A percentile compares a stretch with the other conserved stretches of the same genome.
These are phyloP conservation scores for Ciborinia camelliae DNA, from an alignment of 2,329 filamentous ascomycete species.

Conservation along the genomic window DNA sequence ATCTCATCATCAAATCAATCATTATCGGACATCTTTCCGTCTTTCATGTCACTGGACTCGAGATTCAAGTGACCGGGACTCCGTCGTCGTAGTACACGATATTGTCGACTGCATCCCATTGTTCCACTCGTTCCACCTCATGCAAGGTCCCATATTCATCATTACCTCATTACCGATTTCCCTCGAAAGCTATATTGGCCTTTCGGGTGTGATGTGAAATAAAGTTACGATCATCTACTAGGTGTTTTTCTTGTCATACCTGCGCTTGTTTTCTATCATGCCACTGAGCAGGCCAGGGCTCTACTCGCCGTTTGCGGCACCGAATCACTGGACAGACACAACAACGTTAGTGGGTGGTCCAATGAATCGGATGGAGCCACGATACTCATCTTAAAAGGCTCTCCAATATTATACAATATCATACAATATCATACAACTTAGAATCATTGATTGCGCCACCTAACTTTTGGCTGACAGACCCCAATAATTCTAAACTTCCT, in stretches of 20 bases:
- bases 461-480: not conserved
- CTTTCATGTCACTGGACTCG: not conserved
- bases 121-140: constrained; percentile 6
- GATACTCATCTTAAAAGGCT: constrained; percentile 6
- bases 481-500: not conserved
- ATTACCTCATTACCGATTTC: constrained; percentile 11
- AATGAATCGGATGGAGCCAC: constrained; percentile 13
- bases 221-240: constrained; percentile 12
- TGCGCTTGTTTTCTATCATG: constrained; percentile 1
- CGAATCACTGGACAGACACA: constrained; percentile 2
- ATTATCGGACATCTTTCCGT: not conserved
- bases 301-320: constrained; percentile 1
- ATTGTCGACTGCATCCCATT: constrained; percentile 3
- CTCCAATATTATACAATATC: not conserved
- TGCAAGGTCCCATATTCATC: constrained; percentile 14
- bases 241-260: not conserved
- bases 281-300: constrained; percentile 5
- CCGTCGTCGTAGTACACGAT: constrained; percentile 14
- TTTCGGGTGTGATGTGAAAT: constrained; percentile 16
- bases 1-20: constrained; percentile 4
- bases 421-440: not conserved
- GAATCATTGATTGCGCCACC: not conserved
- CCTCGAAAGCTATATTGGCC: constrained; percentile 13
- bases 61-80: not conserved
- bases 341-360: constrained; percentile 5